These are phyloP conservation scores for Eragrostis curvula DNA, from an alignment of 176 grass and related monocot genomes.

Conservation along the genomic window DNA sequence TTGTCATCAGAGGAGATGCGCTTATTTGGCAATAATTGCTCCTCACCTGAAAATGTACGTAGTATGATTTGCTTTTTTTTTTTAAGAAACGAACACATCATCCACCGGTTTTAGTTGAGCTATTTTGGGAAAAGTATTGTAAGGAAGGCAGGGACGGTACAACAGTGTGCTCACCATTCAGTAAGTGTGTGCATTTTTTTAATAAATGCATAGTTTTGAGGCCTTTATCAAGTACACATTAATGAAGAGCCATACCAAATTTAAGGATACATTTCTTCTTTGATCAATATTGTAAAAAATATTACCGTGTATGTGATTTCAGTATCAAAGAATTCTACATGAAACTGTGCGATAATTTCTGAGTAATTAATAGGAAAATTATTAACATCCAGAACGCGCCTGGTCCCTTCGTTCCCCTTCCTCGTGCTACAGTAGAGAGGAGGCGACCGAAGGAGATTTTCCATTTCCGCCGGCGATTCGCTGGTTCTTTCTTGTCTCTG, in stretches of 20 bases:
- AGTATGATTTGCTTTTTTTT: background rate
- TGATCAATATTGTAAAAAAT: background rate
- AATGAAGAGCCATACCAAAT: background rate
- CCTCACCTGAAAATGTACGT: constrained; percentile 28
- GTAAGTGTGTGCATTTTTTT: background rate
- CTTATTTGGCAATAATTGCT: constrained; percentile 6
- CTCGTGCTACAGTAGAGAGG: too few species aligned
- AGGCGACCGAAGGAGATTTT: too few species aligned
- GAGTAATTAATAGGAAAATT: background rate
- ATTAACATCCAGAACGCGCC: too few species aligned
- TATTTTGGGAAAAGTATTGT: constrained; percentile 9
- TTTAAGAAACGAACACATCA: constrained; percentile 15
- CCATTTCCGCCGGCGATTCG: too few species aligned
- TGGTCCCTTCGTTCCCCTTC: too few species aligned
- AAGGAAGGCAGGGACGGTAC: background rate
- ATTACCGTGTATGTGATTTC: background rate
- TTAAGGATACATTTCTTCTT: background rate
- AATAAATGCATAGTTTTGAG: background rate
- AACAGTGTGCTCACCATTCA: background rate
- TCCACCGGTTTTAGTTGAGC: constrained; percentile 33
- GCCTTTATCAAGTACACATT: background rate
- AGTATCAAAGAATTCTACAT: background rate
- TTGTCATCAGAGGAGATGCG: constrained; percentile 13
- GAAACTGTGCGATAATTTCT: background rate
- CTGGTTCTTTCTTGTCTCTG: too few species aligned